Conservation (phyloP, 495 filamentous ascomycete species). For the Hypoxylon fuscum region DNA sequence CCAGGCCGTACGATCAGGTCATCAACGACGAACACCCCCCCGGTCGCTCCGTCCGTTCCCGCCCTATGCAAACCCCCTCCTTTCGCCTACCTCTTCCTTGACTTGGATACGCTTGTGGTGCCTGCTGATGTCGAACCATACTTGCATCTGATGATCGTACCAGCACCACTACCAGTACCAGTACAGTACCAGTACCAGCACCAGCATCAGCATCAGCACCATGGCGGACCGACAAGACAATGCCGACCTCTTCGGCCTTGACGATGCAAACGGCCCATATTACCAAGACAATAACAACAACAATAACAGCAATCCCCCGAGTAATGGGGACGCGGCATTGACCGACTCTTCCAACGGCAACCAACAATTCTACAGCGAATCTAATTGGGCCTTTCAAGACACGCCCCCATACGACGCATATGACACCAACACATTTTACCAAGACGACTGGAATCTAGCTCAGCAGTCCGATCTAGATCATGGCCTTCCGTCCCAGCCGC, state of each 20-base stretch:
- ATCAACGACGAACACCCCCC: conserved; percentile 36
- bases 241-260: conserved; percentile 46
- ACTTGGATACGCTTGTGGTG: conserved; percentile 31
- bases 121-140: conserved; percentile 48
- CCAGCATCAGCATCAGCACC: conserved; percentile 37
- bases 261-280: conserved; percentile 41
- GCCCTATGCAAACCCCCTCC: conserved; percentile 42
- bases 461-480: conserved; percentile 39
- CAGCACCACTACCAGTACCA: too few species aligned
- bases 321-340: conserved; percentile 42
- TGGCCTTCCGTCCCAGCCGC: conserved; percentile 32
- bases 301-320: too few species aligned
- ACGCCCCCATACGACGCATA: conserved; percentile 56
- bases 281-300: conserved; percentile 40
- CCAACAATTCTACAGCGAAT: conserved; percentile 46
- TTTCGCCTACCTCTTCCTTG: conserved; percentile 34
- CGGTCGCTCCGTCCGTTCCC: conserved; percentile 22
- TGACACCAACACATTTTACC: conserved; percentile 43
- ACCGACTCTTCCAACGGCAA: conserved; percentile 39
- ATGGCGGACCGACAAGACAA: conserved; percentile 45
- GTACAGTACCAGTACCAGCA: conserved; percentile 25
- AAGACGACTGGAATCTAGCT: conserved; percentile 44
- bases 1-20: conserved; percentile 39
- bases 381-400: conserved; percentile 54
- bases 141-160: conserved; percentile 49